These are phyloP conservation scores for Malus hybrid DNA, from an alignment of 331 rosid genomes.

Conservation along the genomic window DNA sequence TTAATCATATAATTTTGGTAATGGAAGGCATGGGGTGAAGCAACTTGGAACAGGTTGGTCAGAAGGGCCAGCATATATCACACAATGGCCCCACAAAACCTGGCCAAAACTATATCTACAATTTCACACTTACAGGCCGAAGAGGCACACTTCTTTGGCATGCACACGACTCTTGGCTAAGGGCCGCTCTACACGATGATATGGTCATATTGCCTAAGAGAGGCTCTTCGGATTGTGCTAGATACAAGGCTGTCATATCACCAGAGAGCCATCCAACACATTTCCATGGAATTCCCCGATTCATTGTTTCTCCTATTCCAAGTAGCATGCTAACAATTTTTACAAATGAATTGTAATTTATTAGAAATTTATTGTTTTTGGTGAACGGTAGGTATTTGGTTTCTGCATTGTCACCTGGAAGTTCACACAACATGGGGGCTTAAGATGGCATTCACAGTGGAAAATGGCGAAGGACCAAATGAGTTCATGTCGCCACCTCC, in stretches of 20 bases:
- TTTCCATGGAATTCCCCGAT: conserved; percentile 31
- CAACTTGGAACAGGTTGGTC: conserved; percentile 54
- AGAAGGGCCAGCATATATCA: conserved; percentile 1
- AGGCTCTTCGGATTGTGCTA: conserved; percentile 30
- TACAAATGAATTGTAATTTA: neutral
- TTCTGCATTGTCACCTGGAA: conserved; percentile 74
- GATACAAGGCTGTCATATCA: conserved; percentile 30
- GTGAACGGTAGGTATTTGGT: conserved; percentile 57
- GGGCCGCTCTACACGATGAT: conserved; percentile 67
- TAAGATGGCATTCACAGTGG: conserved; percentile 72
- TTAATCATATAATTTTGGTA: neutral
- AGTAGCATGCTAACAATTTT: neutral
- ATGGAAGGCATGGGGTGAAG: conserved; percentile 62
- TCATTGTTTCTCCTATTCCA: too few species aligned
- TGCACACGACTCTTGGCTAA: conserved; percentile 72
- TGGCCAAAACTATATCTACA: conserved; percentile 48
- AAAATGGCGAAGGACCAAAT: conserved; percentile 41
- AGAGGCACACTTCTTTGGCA: conserved; percentile 82
- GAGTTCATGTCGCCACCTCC: conserved; percentile 56
- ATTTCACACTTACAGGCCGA: conserved; percentile 55
- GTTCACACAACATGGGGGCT: conserved; percentile 83
- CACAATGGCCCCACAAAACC: conserved; percentile 66
- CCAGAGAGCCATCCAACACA: conserved; percentile 69
- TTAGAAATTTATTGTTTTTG: neutral
- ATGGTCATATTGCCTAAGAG: conserved; percentile 53